These are phyloP conservation scores for Torrubiella hemipterigena DNA, from an alignment of 2,329 filamentous ascomycete genomes.

Conservation along the genomic window DNA sequence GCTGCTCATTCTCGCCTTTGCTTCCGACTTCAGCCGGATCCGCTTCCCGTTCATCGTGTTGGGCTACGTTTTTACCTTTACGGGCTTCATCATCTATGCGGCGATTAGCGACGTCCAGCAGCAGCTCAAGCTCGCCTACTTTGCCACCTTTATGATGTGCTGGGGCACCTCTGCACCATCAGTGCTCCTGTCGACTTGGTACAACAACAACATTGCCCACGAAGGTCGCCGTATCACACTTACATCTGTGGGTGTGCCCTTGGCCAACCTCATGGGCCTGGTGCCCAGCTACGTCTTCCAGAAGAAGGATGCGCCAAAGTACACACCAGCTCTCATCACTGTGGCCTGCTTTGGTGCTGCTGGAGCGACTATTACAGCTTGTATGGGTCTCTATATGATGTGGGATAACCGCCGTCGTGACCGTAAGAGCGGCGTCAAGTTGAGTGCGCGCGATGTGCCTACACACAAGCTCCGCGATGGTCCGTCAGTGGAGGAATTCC, in stretches of 20 bases:
- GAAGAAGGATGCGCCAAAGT: slow-evolving; percentile 51
- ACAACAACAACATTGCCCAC: slow-evolving; percentile 74
- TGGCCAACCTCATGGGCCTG: slow-evolving; percentile 67
- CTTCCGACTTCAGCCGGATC: slow-evolving; percentile 52
- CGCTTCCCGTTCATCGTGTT: slow-evolving; percentile 65
- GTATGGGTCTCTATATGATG: slow-evolving; percentile 50
- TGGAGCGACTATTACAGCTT: slow-evolving; percentile 41
- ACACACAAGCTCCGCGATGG: slow-evolving; percentile 37
- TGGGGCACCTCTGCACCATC: slow-evolving; percentile 68
- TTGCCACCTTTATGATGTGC: slow-evolving; percentile 71
- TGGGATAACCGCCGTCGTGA: slow-evolving; percentile 41
- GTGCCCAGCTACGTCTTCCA: slow-evolving; percentile 59
- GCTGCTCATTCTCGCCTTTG: slow-evolving; percentile 60
- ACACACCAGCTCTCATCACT: slow-evolving; percentile 52
- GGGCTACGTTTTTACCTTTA: slow-evolving; percentile 63
- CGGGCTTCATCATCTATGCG: slow-evolving; percentile 69
- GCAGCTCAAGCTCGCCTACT: slow-evolving; percentile 58
- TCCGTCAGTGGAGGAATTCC: slow-evolving; percentile 31
- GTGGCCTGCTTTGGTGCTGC: slow-evolving; percentile 52
- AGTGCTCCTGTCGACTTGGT: slow-evolving; percentile 53
- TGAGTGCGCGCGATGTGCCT: slow-evolving; percentile 32
- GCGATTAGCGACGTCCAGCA: slow-evolving; percentile 50
- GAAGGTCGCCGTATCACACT: slow-evolving; percentile 60
- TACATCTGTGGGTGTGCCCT: slow-evolving; percentile 59
- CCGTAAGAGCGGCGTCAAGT: slow-evolving; percentile 33